Conservation (phyloP, 1,284 basidiomycete species). For the Tilletia setariae region DNA sequence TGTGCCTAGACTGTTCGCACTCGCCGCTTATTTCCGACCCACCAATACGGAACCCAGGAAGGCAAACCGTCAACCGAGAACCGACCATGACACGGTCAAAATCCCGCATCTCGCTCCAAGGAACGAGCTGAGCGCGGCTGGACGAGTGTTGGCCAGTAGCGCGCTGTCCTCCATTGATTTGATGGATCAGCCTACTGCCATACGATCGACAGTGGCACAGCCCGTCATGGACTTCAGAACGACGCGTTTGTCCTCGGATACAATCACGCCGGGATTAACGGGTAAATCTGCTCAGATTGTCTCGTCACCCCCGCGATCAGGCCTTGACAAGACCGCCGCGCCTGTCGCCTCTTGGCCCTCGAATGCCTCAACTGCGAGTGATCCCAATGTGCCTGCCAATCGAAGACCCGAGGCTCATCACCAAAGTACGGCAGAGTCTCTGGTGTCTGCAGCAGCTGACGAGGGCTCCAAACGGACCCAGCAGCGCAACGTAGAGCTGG, state of each 20-base stretch:
- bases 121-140: slow-evolving; percentile 43
- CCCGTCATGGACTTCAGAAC: slow-evolving; percentile 25
- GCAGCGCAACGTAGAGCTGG: slow-evolving; percentile 81
- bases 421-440: too few species aligned
- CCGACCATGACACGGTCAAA: too few species aligned
- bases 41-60: not conserved
- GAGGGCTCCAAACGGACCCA: not conserved
- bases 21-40: slow-evolving; percentile 59
- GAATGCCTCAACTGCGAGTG: too few species aligned
- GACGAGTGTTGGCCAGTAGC: slow-evolving; percentile 74
- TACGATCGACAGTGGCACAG: slow-evolving; percentile 60
- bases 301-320: too few species aligned
- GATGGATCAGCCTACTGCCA: slow-evolving; percentile 72
- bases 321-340: too few species aligned
- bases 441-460: not conserved
- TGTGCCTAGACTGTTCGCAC: slow-evolving; percentile 77
- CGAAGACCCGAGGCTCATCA: too few species aligned
- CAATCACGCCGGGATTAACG: slow-evolving; percentile 22
- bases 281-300: slow-evolving; percentile 19
- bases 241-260: slow-evolving; percentile 26
- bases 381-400: too few species aligned
- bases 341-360: too few species aligned
- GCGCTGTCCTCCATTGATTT: slow-evolving; percentile 85
- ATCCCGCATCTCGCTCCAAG: too few species aligned
- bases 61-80: not conserved